These are phyloP conservation scores for Pyricularia grisea DNA, from an alignment of 2,329 filamentous ascomycete species.

Conservation along the genomic window DNA sequence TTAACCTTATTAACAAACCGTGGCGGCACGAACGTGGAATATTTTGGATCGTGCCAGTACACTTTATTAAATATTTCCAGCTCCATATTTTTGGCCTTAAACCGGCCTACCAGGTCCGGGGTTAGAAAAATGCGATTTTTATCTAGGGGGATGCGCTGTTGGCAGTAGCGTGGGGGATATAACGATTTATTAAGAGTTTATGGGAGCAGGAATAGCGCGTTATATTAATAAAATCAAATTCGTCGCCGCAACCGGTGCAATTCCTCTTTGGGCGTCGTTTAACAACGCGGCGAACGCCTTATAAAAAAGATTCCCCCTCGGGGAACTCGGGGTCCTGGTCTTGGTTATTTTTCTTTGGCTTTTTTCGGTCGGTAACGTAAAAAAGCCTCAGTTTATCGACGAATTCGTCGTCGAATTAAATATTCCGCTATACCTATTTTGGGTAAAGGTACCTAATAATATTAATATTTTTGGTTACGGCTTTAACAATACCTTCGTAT, in stretches of 20 bases:
- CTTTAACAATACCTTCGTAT: background rate
- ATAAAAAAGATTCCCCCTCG: background rate
- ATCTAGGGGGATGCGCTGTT: slow-evolving; percentile 25
- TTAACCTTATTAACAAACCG: slow-evolving; percentile 18
- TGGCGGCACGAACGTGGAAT: slow-evolving; percentile 34
- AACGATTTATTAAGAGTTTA: slow-evolving; percentile 34
- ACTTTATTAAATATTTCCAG: slow-evolving; percentile 23
- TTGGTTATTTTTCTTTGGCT: background rate
- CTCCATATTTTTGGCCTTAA: background rate
- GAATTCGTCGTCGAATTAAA: background rate
- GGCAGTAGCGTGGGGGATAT: slow-evolving; percentile 44
- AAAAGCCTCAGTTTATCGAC: background rate
- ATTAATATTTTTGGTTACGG: background rate
- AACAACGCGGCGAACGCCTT: background rate
- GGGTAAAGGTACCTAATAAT: background rate
- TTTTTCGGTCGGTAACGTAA: background rate
- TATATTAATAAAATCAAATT: background rate
- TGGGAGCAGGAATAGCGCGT: slow-evolving; percentile 26
- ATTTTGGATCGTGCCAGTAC: slow-evolving; percentile 35
- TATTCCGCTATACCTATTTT: background rate
- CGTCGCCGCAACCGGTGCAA: background rate
- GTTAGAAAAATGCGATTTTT: slow-evolving; percentile 22
- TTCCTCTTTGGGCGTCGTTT: background rate
- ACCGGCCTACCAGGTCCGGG: background rate
- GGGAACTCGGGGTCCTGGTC: background rate